Evolutionary conservation across 140 eudicot genomes (phyloP), one percentile per base, ranked within the genome.

Genomic region (Senecio squalidus): DNA sequence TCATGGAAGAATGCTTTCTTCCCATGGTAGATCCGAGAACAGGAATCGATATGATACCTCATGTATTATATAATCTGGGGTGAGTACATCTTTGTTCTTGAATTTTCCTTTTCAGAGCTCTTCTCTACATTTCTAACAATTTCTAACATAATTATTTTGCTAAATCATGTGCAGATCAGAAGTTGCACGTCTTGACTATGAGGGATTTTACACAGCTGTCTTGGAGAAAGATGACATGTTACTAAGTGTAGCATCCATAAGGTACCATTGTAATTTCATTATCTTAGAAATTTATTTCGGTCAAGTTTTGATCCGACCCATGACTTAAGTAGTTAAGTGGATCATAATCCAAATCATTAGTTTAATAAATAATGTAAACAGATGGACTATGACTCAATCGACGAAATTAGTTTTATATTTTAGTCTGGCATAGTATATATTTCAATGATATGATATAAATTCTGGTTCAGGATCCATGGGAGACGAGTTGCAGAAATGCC

Each of bases 1-100:
- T 92, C 18, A 84, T 92, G 98, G 98, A 92, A 74, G 98, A 92
- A 63, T 84, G 98, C 70, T 92, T 92, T 79, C 85, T 92, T 43
- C 95, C 95, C 5, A 92, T 92, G 98, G 80, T 83, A 74, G 98
- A 92, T 69, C 82, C 81, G 2, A 88, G 87, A 74, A 92, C 98
- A 0, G 98, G 98, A 63, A 75, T 92, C 55, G 76, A 92, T 79
- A 84, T 92, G 96, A 87, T 92, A 57, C 93, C 98, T 33, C 98
- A 87, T 64, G 96, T 84, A 26, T 54, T 92, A 16, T 92, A 87
- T 77, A 92, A 84, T 72, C 84, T 86, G 76, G 93, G 96, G 98
- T 87, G 58, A 73, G 89, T 77, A 38, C 43, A 11, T 45, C 31
- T 0, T 3, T n/a, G 40, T 44, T 17, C 5, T 21, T 59, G 3